A percentile compares a stretch with the other conserved stretches of the same genome.
phyloP scores from a whole-genome alignment of 805 yeast genomes.

The Candida xiaguanensis region DNA sequence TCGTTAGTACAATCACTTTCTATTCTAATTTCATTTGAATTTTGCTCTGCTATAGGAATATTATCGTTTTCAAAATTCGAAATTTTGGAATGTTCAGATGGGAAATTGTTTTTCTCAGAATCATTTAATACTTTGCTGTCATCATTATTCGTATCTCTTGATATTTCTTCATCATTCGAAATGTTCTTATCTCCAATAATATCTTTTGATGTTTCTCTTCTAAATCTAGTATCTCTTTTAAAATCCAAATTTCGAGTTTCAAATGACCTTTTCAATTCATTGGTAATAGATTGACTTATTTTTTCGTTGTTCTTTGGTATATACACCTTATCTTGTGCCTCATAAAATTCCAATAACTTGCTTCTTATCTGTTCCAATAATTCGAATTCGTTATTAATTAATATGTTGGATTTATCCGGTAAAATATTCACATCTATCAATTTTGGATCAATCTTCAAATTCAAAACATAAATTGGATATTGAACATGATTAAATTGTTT shows the following conservation, averaged over 20 bases:
- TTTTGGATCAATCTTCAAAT: slow-evolving; percentile 51
- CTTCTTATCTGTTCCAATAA: slow-evolving; percentile 54
- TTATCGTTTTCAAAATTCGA: neutral
- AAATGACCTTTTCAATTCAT: neutral
- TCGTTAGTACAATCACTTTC: neutral
- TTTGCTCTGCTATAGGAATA: neutral
- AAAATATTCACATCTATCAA: slow-evolving; percentile 82
- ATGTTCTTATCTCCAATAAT: slow-evolving; percentile 20
- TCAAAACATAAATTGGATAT: slow-evolving; percentile 63
- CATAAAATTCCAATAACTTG: slow-evolving; percentile 47
- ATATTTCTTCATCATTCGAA: slow-evolving; percentile 10
- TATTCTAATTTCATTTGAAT: no score
- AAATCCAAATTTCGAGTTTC: neutral
- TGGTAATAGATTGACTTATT: neutral
- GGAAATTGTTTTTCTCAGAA: no score
- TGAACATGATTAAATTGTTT: slow-evolving; percentile 69
- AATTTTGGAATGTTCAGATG: no score
- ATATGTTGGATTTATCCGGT: slow-evolving; percentile 79
- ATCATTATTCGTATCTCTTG: no score
- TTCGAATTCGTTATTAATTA: slow-evolving; percentile 63
- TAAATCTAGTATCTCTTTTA: neutral
- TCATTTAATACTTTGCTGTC: no score
- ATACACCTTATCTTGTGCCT: slow-evolving; percentile 25
- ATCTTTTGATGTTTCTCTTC: slow-evolving; percentile 7
- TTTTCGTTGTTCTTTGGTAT: slow-evolving; percentile 17